Conservation (phyloP, 2,329 filamentous ascomycete species). For the Cordyceps pruinosa region DNA sequence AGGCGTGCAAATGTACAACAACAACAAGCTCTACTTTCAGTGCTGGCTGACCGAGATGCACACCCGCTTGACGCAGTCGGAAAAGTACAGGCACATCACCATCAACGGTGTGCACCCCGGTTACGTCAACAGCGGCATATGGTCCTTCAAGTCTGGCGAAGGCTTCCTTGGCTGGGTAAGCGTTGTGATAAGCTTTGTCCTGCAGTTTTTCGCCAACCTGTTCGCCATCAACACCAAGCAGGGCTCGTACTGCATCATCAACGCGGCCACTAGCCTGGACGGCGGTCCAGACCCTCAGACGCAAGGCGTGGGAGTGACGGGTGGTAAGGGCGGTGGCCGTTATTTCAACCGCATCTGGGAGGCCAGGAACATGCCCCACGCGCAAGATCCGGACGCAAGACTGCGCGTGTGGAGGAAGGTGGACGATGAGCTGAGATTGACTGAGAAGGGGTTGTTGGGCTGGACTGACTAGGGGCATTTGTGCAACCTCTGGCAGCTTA, state of each 20-base stretch:
- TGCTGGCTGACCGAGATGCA: slow-evolving; percentile 26
- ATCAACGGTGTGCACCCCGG: slow-evolving; percentile 27
- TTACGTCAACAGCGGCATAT: slow-evolving; percentile 25
- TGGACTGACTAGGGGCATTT: slow-evolving; percentile 12
- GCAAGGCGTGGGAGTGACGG: slow-evolving; percentile 9
- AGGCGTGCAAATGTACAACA: slow-evolving; percentile 19
- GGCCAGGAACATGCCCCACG: slow-evolving; percentile 9
- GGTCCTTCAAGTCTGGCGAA: slow-evolving; percentile 16
- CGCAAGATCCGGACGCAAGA: slow-evolving; percentile 5
- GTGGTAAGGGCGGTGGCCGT: slow-evolving; percentile 9
- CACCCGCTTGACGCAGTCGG: slow-evolving; percentile 16
- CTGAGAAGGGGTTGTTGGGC: slow-evolving; percentile 10
- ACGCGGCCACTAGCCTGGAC: slow-evolving; percentile 10
- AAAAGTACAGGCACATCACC: slow-evolving; percentile 21
- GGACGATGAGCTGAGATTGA: slow-evolving; percentile 12
- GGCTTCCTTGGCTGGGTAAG: slow-evolving; percentile 7
- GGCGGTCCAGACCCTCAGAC: slow-evolving; percentile 5
- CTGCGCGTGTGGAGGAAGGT: slow-evolving; percentile 13
- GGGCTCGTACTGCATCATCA: slow-evolving; percentile 12
- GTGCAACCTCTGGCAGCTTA: no score
- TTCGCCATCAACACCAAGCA: slow-evolving; percentile 10
- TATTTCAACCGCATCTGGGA: slow-evolving; percentile 15
- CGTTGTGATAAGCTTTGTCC: not conserved
- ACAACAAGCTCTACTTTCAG: slow-evolving; percentile 29
- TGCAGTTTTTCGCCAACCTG: slow-evolving; percentile 4